These are phyloP conservation scores for Phaseolus coccineus DNA, from an alignment of 331 rosid genomes.

Conservation along the genomic window DNA sequence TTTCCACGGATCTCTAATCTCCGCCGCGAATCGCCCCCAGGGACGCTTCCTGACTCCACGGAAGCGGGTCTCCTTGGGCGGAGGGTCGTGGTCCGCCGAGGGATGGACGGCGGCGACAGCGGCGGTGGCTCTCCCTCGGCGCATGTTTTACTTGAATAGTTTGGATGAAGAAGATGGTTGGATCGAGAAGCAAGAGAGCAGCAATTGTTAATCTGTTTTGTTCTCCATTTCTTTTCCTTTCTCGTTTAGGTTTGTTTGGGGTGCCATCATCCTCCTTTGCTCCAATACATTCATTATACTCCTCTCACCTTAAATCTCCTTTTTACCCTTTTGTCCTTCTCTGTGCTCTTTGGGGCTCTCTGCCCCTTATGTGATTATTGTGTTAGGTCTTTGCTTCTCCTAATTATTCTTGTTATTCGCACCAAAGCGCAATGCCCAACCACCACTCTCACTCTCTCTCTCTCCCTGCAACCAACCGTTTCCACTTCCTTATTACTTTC, in stretches of 20 bases:
- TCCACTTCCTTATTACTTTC: too few species aligned
- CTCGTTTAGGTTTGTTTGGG: constrained; percentile 14
- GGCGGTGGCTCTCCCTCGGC: constrained; percentile 56
- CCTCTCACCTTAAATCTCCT: background rate
- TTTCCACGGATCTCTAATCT: constrained; percentile 92
- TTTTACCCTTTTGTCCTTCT: background rate
- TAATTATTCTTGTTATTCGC: background rate
- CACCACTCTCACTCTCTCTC: background rate
- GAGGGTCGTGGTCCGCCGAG: constrained; percentile 9
- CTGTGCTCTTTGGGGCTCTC: too few species aligned
- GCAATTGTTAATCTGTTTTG: constrained; percentile 40
- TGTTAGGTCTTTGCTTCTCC: background rate
- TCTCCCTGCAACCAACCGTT: too few species aligned
- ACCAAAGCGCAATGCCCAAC: background rate
- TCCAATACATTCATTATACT: constrained; percentile 9
- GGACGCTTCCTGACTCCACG: constrained; percentile 89
- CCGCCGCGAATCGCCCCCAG: constrained; percentile 91
- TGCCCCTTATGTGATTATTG: background rate
- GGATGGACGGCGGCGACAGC: constrained; percentile 44
- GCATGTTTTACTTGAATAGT: background rate
- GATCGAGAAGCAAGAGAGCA: constrained; percentile 28
- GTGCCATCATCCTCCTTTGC: constrained; percentile 41
- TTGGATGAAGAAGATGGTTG: background rate
- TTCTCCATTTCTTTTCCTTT: constrained; percentile 16
- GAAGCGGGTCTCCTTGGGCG: constrained; percentile 59